A percentile compares a stretch with the other conserved stretches of the same genome.
Evolutionary conservation across 2,329 filamentous ascomycete species (phyloP).

Genomic region (Fusarium sp.): DNA sequence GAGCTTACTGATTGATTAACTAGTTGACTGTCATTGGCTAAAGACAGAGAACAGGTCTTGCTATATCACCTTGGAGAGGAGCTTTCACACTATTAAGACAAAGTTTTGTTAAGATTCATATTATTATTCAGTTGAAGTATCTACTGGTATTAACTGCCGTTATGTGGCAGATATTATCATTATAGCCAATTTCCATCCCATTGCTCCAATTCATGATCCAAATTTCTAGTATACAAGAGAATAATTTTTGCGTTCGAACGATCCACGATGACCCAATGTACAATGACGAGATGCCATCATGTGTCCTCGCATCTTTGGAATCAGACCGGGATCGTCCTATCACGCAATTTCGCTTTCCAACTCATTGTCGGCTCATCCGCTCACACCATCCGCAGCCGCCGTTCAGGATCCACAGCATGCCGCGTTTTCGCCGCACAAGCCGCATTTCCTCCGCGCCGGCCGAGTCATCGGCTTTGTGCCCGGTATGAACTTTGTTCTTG

Average conservation of each 20-base stretch:
- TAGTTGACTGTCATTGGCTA: constrained; percentile 34
- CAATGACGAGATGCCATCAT: constrained; percentile 20
- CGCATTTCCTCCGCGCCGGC: constrained; percentile 40
- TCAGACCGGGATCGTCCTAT: constrained; percentile 38
- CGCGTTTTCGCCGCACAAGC: constrained; percentile 47
- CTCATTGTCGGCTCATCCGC: constrained; percentile 34
- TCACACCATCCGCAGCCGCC: constrained; percentile 31
- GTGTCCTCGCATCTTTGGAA: constrained; percentile 30
- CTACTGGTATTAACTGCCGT: constrained; percentile 28
- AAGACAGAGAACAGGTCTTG: background rate
- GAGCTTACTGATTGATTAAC: constrained; percentile 46
- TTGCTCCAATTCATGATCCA: constrained; percentile 28
- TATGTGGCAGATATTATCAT: constrained; percentile 36
- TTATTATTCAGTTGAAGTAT: constrained; percentile 12
- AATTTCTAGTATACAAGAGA: constrained; percentile 26
- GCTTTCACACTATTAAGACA: background rate
- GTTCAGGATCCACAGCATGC: constrained; percentile 34
- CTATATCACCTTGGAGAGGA: background rate
- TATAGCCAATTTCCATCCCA: constrained; percentile 23
- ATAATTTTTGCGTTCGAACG: background rate
- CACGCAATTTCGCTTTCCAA: constrained; percentile 44
- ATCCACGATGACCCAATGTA: constrained; percentile 15
- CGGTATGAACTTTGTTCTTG: constrained; percentile 32
- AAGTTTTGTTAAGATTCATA: background rate
- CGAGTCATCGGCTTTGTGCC: constrained; percentile 35